Conservation (phyloP, 2,329 filamentous ascomycete species). For the Cordyceps tenuipes region DNA sequence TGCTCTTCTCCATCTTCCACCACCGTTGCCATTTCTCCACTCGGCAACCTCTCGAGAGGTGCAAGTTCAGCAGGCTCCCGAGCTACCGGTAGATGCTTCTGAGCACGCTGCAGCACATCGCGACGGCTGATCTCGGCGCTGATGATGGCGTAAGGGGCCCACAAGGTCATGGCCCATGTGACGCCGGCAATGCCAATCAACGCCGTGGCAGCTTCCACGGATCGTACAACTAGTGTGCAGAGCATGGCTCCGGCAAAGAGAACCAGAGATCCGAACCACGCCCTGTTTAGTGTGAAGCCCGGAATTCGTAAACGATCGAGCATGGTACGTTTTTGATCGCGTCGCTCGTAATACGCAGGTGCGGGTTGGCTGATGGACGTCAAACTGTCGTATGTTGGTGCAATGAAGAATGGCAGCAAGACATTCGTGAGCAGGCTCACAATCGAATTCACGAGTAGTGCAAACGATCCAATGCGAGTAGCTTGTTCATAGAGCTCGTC, state of each 20-base stretch:
- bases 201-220: constrained; percentile 62
- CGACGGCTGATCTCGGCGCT: constrained; percentile 82
- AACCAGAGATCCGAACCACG: constrained; percentile 81
- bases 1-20: constrained; percentile 46
- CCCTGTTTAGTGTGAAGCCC: constrained; percentile 75
- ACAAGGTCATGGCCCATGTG: constrained; percentile 86
- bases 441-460: constrained; percentile 79
- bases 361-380: constrained; percentile 21
- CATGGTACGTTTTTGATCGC: constrained; percentile 31
- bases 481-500: constrained; percentile 75
- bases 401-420: constrained; percentile 75
- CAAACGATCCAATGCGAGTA: constrained; percentile 81
- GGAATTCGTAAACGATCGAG: constrained; percentile 64
- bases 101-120: constrained; percentile 49
- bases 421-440: constrained; percentile 77
- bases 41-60: not conserved
- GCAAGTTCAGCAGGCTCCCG: not conserved
- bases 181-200: constrained; percentile 78
- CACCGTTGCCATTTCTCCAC: not conserved
- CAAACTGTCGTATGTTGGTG: constrained; percentile 61
- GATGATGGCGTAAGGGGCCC: constrained; percentile 94
- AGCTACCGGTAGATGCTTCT: constrained; percentile 18
- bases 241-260: constrained; percentile 77
- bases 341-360: constrained; percentile 17
- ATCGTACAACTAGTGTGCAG: constrained; percentile 69